phyloP scores from a whole-genome alignment of 2,329 filamentous ascomycete genomes.

The Epichloe sylvatica region DNA sequence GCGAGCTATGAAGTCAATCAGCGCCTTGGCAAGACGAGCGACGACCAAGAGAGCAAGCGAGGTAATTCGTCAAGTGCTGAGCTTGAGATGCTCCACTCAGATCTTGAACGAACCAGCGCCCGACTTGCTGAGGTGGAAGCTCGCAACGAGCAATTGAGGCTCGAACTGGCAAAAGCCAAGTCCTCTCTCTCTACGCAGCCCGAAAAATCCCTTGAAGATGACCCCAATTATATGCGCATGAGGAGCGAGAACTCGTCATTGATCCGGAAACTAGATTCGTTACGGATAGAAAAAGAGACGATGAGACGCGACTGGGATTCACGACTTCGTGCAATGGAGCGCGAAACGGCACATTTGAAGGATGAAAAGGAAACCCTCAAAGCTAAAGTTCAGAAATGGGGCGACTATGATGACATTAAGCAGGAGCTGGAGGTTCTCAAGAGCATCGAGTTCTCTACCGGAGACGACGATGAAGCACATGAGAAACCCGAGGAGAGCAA shows the following conservation, averaged over 20 bases:
- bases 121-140: slow-evolving; percentile 83
- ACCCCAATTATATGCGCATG: slow-evolving; percentile 75
- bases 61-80: slow-evolving; percentile 72
- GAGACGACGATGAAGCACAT: slow-evolving; percentile 58
- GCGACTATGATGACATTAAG: slow-evolving; percentile 92
- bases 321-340: slow-evolving; percentile 63
- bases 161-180: slow-evolving; percentile 82
- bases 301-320: slow-evolving; percentile 64
- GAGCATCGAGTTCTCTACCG: slow-evolving; percentile 92
- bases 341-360: slow-evolving; percentile 59
- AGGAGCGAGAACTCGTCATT: slow-evolving; percentile 88
- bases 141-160: slow-evolving; percentile 80
- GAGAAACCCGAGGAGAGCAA: slow-evolving; percentile 24
- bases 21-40: slow-evolving; percentile 61
- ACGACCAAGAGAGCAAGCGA: slow-evolving; percentile 41
- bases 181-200: slow-evolving; percentile 49
- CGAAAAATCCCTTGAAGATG: slow-evolving; percentile 61
- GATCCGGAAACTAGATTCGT: slow-evolving; percentile 72
- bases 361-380: slow-evolving; percentile 71
- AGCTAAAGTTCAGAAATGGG: slow-evolving; percentile 72
- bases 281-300: slow-evolving; percentile 69
- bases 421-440: slow-evolving; percentile 93
- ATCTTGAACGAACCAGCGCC: slow-evolving; percentile 77
- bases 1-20: slow-evolving; percentile 95
- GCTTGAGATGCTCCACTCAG: slow-evolving; percentile 82